Percentiles rank a stretch among this genome's conserved stretches.
phyloP scores from a whole-genome alignment of 495 filamentous ascomycete species.

The Pseudomonodictys pantanalensis region DNA sequence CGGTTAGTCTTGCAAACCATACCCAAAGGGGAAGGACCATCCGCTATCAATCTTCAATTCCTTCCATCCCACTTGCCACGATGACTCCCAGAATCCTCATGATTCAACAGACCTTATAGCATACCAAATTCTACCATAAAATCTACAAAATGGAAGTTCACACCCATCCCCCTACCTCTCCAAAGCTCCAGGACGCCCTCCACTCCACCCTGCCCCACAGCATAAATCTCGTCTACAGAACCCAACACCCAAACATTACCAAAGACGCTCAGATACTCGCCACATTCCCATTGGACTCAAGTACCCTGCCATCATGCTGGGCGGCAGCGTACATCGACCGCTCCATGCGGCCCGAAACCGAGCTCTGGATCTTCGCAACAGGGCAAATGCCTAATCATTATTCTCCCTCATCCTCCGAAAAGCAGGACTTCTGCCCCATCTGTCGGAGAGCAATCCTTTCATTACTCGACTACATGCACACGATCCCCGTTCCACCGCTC shows the following conservation, averaged over 20 bases:
- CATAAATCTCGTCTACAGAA: conserved; percentile 37
- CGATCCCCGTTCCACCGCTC: conserved; percentile 13
- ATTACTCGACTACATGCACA: conserved; percentile 11
- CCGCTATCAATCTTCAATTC: too few species aligned
- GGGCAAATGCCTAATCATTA: conserved; percentile 29
- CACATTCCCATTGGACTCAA: conserved; percentile 18
- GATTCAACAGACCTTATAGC: too few species aligned
- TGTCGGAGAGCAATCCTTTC: conserved; percentile 6
- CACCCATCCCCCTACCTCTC: conserved; percentile 9
- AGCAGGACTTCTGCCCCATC: conserved; percentile 8
- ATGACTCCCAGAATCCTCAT: too few species aligned
- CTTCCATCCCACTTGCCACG: too few species aligned
- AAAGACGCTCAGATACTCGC: conserved; percentile 31
- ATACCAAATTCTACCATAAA: too few species aligned
- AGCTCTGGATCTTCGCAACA: conserved; percentile 37
- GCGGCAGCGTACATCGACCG: conserved; percentile 40
- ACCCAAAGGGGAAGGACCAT: too few species aligned
- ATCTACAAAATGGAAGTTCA: conserved; percentile 18
- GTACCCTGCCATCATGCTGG: conserved; percentile 27
- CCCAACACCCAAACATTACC: conserved; percentile 31
- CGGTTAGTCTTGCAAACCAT: too few species aligned
- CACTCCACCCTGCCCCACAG: conserved; percentile 33
- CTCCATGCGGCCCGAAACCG: conserved; percentile 39
- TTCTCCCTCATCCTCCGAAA: neutral
- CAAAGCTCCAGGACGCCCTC: conserved; percentile 29